phyloP scores from a whole-genome alignment of 1,284 basidiomycete species.

The Cutaneotrichosporon daszewskae region DNA sequence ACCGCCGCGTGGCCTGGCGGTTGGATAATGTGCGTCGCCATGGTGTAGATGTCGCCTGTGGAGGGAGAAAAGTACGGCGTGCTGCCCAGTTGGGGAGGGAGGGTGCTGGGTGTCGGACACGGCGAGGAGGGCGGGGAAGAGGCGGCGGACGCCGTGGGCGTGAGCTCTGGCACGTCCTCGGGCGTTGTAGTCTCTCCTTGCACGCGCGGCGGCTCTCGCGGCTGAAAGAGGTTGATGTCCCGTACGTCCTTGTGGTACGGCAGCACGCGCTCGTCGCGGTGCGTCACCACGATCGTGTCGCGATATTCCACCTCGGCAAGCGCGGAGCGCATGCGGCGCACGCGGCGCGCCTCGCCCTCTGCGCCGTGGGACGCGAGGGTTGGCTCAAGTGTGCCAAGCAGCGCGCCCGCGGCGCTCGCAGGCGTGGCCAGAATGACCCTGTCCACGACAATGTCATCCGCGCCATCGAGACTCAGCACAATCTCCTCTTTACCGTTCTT shows the following conservation, averaged over 20 bases:
- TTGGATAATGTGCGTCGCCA: conserved; percentile 59
- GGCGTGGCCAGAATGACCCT: conserved; percentile 67
- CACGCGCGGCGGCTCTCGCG: background rate
- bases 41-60: conserved; percentile 50
- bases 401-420: conserved; percentile 56
- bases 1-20: conserved; percentile 32
- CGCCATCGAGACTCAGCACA: conserved; percentile 6
- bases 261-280: conserved; percentile 58
- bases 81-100: background rate
- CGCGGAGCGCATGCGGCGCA: conserved; percentile 26
- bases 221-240: conserved; percentile 60
- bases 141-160: conserved; percentile 1
- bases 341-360: conserved; percentile 15
- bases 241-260: conserved; percentile 55
- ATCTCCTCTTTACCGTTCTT: background rate
- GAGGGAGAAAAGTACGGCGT: conserved; percentile 28
- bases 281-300: conserved; percentile 61
- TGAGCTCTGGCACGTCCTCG: conserved; percentile 2
- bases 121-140: conserved; percentile 5
- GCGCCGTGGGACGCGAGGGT: conserved; percentile 15
- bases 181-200: background rate
- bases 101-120: conserved; percentile 4
- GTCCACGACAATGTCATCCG: conserved; percentile 49
- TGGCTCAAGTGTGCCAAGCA: conserved; percentile 23
- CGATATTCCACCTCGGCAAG: conserved; percentile 35